Conservation (phyloP, 202 grass and related monocot species). For the Schoenoplectus tabernaemontani region DNA sequence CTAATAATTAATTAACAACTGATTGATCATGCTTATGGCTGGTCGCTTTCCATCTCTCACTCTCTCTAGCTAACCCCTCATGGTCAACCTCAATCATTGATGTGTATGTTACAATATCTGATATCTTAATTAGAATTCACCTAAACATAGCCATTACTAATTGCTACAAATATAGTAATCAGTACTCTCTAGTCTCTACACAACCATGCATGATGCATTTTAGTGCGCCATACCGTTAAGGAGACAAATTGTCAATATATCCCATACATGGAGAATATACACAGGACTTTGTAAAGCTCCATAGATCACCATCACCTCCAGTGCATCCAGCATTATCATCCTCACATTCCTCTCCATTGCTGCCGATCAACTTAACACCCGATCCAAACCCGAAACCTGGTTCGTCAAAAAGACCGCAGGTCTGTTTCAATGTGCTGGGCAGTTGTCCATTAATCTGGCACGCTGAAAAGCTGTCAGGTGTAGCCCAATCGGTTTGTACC, state of each 20-base stretch:
- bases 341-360: slow-evolving; percentile 2
- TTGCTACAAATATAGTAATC: slow-evolving; percentile 2
- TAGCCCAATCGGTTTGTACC: slow-evolving; percentile 44
- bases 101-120: background rate
- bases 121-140: slow-evolving; percentile 5
- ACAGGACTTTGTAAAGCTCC: slow-evolving; percentile 58
- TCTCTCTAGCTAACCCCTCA: background rate
- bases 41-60: slow-evolving; percentile 20
- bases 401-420: slow-evolving; percentile 31
- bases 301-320: slow-evolving; percentile 60
- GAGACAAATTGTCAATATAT: slow-evolving; percentile 25
- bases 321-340: background rate
- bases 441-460: slow-evolving; percentile 50
- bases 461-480: slow-evolving; percentile 36
- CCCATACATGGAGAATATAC: slow-evolving; percentile 17
- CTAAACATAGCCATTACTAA: background rate
- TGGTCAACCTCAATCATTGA: slow-evolving; percentile 21
- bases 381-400: background rate
- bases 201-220: slow-evolving; percentile 21
- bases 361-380: background rate
- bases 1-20: slow-evolving; percentile 28
- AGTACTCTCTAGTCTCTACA: background rate
- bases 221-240: slow-evolving; percentile 23
- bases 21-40: slow-evolving; percentile 25
- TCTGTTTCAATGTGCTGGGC: slow-evolving; percentile 29